Evolutionary conservation across 495 filamentous ascomycete species (phyloP).

Genomic region (Rusavskia elegans): DNA sequence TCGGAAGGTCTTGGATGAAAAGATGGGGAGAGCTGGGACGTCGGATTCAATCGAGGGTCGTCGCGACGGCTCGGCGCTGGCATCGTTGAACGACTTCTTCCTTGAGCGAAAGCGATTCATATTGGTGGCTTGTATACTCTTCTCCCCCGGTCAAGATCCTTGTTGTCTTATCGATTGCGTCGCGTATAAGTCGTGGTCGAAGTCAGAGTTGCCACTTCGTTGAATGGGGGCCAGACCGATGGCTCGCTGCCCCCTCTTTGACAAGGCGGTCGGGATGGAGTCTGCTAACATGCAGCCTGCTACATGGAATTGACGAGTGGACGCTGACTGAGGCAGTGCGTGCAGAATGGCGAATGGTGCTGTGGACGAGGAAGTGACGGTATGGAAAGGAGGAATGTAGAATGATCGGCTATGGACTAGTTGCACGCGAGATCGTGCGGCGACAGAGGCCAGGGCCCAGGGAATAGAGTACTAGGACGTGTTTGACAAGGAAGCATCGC

Average conservation of each 20-base stretch:
- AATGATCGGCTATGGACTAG: background rate
- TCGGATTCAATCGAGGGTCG: slow-evolving; percentile 25
- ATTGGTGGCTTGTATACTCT: background rate
- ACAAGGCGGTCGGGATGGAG: too few relatives aligned
- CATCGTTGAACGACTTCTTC: slow-evolving; percentile 15
- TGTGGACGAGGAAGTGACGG: background rate
- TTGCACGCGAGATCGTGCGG: background rate
- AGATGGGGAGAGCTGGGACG: slow-evolving; percentile 12
- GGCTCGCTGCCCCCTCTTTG: too few relatives aligned
- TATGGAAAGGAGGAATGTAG: background rate
- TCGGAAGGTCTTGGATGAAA: slow-evolving; percentile 32
- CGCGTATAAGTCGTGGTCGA: too few relatives aligned
- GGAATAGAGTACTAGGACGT: background rate
- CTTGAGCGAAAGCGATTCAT: slow-evolving; percentile 22
- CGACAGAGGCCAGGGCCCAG: background rate
- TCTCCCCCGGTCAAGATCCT: background rate
- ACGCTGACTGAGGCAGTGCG: too few relatives aligned
- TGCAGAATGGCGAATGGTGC: background rate
- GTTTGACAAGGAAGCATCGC: background rate
- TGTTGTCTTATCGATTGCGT: background rate
- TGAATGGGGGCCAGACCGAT: too few relatives aligned
- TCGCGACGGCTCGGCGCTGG: slow-evolving; percentile 12
- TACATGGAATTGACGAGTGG: too few relatives aligned
- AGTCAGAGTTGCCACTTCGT: too few relatives aligned
- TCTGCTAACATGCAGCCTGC: too few relatives aligned